A percentile compares a stretch with the other conserved stretches of the same genome.
Conservation (phyloP, 2,329 filamentous ascomycete genomes). For the Didymella keratinophila region DNA sequence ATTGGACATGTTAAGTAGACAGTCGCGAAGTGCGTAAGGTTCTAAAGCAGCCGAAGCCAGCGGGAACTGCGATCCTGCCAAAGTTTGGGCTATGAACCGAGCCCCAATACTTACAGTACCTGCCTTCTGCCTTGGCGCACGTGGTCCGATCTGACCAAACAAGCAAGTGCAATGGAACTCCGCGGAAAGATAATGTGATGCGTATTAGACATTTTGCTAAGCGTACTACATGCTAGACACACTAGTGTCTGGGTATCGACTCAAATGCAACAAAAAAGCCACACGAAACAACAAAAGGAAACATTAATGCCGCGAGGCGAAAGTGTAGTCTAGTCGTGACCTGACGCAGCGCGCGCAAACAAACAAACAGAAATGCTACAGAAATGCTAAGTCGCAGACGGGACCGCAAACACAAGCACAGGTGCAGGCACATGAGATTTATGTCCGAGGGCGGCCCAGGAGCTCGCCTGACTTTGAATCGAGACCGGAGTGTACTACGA, state of each 20-base stretch:
- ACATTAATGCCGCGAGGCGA: constrained; percentile 24
- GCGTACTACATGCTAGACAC: constrained; percentile 16
- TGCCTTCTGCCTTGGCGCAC: too few species aligned
- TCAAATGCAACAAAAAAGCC: constrained; percentile 1
- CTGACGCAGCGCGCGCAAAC: constrained; percentile 8
- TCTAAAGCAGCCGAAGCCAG: too few species aligned
- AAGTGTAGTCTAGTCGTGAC: constrained; percentile 17
- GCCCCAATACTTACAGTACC: too few species aligned
- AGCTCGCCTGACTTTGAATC: not conserved
- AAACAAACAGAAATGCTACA: not conserved
- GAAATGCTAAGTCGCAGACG: not conserved
- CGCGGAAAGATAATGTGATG: too few species aligned
- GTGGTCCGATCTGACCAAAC: too few species aligned
- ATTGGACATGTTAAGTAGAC: too few species aligned
- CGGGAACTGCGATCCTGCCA: too few species aligned
- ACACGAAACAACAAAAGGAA: not conserved
- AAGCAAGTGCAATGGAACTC: too few species aligned
- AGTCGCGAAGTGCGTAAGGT: too few species aligned
- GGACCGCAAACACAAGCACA: not conserved
- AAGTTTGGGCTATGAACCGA: too few species aligned
- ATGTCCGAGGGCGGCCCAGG: too few species aligned
- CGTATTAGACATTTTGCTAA: constrained; percentile 13
- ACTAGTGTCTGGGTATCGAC: constrained; percentile 25
- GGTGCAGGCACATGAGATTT: too few species aligned
- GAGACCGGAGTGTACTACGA: constrained; percentile 18